Percentiles rank a stretch among this genome's conserved stretches.
Evolutionary conservation across 805 yeast species (phyloP).

Genomic region (Teunomyces pallodes): DNA sequence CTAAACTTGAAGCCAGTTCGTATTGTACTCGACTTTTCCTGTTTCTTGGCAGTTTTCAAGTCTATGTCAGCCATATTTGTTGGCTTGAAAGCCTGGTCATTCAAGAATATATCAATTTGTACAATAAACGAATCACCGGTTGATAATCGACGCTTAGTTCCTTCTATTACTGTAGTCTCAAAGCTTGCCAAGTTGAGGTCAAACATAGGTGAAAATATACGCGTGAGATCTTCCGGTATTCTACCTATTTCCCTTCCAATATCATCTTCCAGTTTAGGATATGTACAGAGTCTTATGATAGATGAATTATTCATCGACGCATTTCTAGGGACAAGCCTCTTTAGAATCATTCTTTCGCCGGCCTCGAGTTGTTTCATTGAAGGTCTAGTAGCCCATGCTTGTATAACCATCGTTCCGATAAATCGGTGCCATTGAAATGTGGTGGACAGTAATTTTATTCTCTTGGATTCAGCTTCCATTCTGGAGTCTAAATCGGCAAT

Average conservation of each 20-base stretch:
- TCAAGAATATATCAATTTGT: slow-evolving; percentile 65
- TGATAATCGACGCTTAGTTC: slow-evolving; percentile 52
- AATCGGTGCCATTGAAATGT: slow-evolving; percentile 36
- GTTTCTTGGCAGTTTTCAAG: slow-evolving; percentile 17
- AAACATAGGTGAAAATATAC: slow-evolving; percentile 61
- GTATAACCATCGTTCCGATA: slow-evolving; percentile 58
- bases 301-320: slow-evolving; percentile 15
- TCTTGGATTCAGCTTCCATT: slow-evolving; percentile 10
- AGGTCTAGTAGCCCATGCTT: slow-evolving; percentile 74
- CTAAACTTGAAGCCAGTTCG: slow-evolving; percentile 22
- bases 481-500: slow-evolving; percentile 10
- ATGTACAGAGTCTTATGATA: slow-evolving; percentile 32
- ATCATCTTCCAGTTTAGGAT: slow-evolving; percentile 13
- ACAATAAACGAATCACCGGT: slow-evolving; percentile 76
- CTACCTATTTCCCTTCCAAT: slow-evolving; percentile 69
- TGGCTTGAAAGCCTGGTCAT: slow-evolving; percentile 31
- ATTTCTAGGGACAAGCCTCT: slow-evolving; percentile 30
- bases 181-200: slow-evolving; percentile 54
- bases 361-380: slow-evolving; percentile 46
- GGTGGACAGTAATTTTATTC: slow-evolving; percentile 10
- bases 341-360: slow-evolving; percentile 42
- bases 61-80: slow-evolving; percentile 7
- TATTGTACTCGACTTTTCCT: slow-evolving; percentile 10
- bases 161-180: slow-evolving; percentile 55
- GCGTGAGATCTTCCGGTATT: slow-evolving; percentile 66